Evolutionary conservation across 192 early-diverging fungal species (phyloP), one percentile per base, ranked within the genome.

Genomic region (Coemansia sp.): DNA sequence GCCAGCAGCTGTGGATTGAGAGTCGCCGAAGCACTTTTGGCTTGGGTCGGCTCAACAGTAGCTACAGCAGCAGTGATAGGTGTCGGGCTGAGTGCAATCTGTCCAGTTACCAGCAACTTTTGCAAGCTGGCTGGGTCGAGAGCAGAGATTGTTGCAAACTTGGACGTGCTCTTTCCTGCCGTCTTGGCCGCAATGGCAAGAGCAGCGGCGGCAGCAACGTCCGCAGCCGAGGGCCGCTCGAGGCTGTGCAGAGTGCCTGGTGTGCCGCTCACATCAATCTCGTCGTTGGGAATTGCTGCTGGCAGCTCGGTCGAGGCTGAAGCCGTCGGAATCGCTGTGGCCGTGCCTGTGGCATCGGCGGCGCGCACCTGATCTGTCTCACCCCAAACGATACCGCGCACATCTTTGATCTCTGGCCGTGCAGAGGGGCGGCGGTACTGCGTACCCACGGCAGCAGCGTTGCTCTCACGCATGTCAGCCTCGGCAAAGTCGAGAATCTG

Each of bases 401-500:
- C 60, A 15, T 67, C 64, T 26, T 50, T 47, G 29, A 74, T 67
- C 33, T 67, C 71, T 7, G 71, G 71, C 11, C 71, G 64, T 1
- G 64, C 71, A 23, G 59, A 59, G 4, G 64, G 64, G 10, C 71
- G 60, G 9, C 46, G 55, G 32, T 54, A 42, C 27, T 30, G n/a
- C 25, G 32, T 23, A n/a, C n/a, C n/a, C n/a, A n/a, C n/a, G 15
- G 11, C 43, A 3, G 36, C 7, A 7, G 17, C 15, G 20, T 17
- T 23, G 22, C 19, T 46, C 3, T 36, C 23, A 20, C 30, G 39
- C n/a, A 67, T 40, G 48, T 48, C 34, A 4, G 64, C 27, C 48
- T 62, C 60, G 11, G 64, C 42, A 59, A 74, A 74, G 44, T 59
- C 64, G 47, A 74, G 48, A 11, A 74, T 74, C 42, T 58, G 71